Evolutionary conservation across 352 stramenopile species (phyloP).

Genomic region (Phytophthora cajani): DNA sequence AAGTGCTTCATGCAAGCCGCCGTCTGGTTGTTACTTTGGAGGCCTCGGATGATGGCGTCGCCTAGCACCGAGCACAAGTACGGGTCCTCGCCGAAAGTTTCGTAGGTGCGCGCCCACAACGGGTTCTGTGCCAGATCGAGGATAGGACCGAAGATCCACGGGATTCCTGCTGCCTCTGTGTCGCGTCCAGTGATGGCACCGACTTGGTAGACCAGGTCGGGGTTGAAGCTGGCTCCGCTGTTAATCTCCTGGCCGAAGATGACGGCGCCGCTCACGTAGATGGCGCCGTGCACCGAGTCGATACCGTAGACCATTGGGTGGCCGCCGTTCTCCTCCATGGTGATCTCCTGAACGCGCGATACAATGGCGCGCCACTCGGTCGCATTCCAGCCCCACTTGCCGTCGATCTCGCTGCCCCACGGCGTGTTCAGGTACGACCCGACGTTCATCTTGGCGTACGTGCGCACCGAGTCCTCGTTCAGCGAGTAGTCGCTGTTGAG

Average conservation of each 20-base stretch:
- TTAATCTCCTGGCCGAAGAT: constrained; percentile 93
- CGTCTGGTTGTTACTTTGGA: constrained; percentile 75
- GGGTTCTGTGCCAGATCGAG: constrained; percentile 86
- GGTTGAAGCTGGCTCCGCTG: constrained; percentile 89
- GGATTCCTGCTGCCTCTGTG: constrained; percentile 86
- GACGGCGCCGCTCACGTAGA: constrained; percentile 82
- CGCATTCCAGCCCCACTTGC: constrained; percentile 55
- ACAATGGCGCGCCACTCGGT: constrained; percentile 79
- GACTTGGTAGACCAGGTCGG: constrained; percentile 67
- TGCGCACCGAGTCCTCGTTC: constrained; percentile 63
- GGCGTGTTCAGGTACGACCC: constrained; percentile 90
- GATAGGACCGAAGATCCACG: constrained; percentile 91
- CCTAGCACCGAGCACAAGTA: constrained; percentile 79
- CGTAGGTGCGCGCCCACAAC: constrained; percentile 89
- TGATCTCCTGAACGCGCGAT: constrained; percentile 80
- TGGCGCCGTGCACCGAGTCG: constrained; percentile 92
- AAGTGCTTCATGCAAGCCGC: constrained; percentile 91
- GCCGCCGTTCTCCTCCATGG: constrained; percentile 62
- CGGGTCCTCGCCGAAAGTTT: constrained; percentile 94
- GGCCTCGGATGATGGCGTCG: constrained; percentile 68
- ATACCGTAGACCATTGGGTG: constrained; percentile 88
- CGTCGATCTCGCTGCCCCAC: constrained; percentile 28
- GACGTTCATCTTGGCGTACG: constrained; percentile 78
- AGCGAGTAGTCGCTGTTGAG: constrained; percentile 65
- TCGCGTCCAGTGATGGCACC: constrained; percentile 82